Percentiles rank a stretch among this genome's conserved stretches.
Evolutionary conservation across 129 eudicot genomes (phyloP).

Genomic region (Arctium lappa): DNA sequence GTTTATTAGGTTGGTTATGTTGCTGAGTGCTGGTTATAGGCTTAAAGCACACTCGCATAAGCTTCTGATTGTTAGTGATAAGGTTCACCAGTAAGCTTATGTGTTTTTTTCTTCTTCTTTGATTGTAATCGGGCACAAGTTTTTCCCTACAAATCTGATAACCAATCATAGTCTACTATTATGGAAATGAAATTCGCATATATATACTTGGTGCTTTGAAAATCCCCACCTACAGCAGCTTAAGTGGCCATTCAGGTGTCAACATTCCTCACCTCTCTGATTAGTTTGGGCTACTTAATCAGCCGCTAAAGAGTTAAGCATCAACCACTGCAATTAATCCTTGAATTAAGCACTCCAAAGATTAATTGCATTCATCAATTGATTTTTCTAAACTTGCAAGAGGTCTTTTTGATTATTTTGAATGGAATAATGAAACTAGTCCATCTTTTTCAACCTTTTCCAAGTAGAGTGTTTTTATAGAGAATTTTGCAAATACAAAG

Average conservation of each 20-base stretch:
- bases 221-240: neutral
- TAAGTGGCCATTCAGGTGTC: neutral
- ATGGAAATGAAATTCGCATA: neutral
- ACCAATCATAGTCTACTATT: neutral
- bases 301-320: neutral
- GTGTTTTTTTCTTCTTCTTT: neutral
- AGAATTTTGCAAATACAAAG: neutral
- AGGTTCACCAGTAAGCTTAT: neutral
- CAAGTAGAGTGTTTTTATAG: neutral
- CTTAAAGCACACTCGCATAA: neutral
- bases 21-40: neutral
- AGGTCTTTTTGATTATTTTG: neutral
- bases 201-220: neutral
- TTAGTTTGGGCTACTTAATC: neutral
- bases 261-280: neutral
- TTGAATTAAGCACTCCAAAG: neutral
- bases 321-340: neutral
- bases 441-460: neutral
- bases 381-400: neutral
- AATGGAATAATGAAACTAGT: neutral
- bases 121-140: neutral
- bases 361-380: neutral
- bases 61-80: neutral
- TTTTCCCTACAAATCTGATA: neutral
- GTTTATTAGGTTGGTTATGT: neutral